Conservation (phyloP, 768 basidiomycete genomes). For the Suillus subluteus region DNA sequence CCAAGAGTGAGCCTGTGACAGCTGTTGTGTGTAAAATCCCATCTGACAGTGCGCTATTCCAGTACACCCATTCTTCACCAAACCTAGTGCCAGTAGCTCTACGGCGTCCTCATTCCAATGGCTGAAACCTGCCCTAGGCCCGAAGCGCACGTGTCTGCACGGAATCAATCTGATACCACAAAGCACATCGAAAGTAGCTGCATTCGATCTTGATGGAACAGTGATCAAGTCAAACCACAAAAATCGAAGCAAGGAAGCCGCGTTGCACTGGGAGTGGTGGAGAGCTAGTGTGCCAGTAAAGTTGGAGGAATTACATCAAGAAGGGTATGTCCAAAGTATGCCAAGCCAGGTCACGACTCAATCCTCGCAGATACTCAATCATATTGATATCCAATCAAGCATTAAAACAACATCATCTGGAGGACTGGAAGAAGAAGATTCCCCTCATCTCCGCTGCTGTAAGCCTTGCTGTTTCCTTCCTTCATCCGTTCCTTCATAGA, state of each 20-base stretch:
- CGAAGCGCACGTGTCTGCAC: conserved; percentile 40
- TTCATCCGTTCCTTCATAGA: neutral
- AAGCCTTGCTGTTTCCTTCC: conserved; percentile 24
- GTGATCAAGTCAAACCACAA: conserved; percentile 58
- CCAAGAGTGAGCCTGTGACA: conserved; percentile 27
- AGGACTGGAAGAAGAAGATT: conserved; percentile 80
- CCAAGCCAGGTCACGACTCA: neutral
- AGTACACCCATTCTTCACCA: conserved; percentile 49
- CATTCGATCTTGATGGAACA: conserved; percentile 89
- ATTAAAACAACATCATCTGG: conserved; percentile 49
- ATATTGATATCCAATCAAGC: conserved; percentile 85
- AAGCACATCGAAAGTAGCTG: conserved; percentile 62
- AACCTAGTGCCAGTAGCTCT: conserved; percentile 19
- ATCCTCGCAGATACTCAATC: conserved; percentile 57
- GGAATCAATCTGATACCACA: conserved; percentile 36
- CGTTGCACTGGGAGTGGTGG: conserved; percentile 69
- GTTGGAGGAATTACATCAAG: conserved; percentile 58
- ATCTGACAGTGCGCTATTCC: conserved; percentile 3
- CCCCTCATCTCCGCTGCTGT: conserved; percentile 66
- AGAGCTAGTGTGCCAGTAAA: conserved; percentile 59
- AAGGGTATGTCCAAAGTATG: conserved; percentile 52
- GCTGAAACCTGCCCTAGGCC: conserved; percentile 39
- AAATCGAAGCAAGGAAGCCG: conserved; percentile 38
- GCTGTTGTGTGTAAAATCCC: neutral
- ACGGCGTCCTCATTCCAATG: conserved; percentile 28